Percentiles rank a stretch among this genome's conserved stretches.
Evolutionary conservation across 1,284 basidiomycete species (phyloP).

Genomic region (Athelia sp.): DNA sequence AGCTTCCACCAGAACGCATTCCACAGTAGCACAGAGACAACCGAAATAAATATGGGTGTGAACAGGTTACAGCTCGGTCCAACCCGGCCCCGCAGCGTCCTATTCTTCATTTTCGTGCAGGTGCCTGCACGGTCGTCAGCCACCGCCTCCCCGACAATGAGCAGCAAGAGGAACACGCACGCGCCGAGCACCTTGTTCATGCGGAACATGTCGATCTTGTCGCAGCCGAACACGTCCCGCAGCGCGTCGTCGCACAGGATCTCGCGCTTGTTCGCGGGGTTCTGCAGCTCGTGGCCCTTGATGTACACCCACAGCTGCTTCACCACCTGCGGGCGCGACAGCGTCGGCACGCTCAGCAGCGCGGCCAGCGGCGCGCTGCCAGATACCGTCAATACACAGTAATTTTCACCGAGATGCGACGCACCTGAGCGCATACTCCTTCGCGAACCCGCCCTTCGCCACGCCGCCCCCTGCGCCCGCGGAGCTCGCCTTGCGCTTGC

Average conservation of each 20-base stretch:
- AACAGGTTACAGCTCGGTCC: too few relatives aligned
- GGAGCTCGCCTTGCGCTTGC: constrained; percentile 29
- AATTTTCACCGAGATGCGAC: constrained; percentile 10
- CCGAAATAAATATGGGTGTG: too few relatives aligned
- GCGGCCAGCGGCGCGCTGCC: constrained; percentile 60
- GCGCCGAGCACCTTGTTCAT: constrained; percentile 81
- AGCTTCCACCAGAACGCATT: too few relatives aligned
- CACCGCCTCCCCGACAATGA: neutral
- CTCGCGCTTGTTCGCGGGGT: constrained; percentile 74
- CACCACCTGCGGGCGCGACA: constrained; percentile 85
- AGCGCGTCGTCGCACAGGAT: constrained; percentile 76
- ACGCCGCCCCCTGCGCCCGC: constrained; percentile 27
- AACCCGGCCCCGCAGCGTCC: neutral
- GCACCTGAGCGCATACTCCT: constrained; percentile 74
- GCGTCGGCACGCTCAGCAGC: constrained; percentile 50
- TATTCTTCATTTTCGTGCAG: constrained; percentile 23
- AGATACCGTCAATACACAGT: constrained; percentile 9
- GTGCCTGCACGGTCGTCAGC: constrained; percentile 16
- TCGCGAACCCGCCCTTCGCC: constrained; percentile 69
- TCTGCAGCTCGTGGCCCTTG: constrained; percentile 73
- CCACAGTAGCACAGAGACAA: too few relatives aligned
- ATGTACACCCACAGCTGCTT: constrained; percentile 87
- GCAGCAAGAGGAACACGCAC: constrained; percentile 38
- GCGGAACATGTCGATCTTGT: constrained; percentile 81
- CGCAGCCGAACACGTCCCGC: constrained; percentile 65